phyloP scores from a whole-genome alignment of 441 rosid genomes.

The Adansonia gregorii region DNA sequence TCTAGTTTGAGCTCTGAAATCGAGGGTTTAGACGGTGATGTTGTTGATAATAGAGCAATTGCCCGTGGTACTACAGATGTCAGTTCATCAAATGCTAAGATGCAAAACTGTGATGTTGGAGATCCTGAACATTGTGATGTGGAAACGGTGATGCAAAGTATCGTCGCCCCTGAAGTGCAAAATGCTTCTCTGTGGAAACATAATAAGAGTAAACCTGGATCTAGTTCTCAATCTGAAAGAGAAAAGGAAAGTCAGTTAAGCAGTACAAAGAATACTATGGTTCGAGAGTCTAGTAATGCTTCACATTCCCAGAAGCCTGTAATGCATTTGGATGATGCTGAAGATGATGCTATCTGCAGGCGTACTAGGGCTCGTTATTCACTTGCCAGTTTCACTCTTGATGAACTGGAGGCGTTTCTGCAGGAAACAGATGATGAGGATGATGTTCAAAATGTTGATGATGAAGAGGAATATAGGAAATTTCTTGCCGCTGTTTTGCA shows the following conservation, averaged over 20 bases:
- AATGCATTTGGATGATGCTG: constrained; percentile 39
- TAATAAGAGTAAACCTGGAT: constrained; percentile 41
- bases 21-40: constrained; percentile 49
- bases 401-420: constrained; percentile 96
- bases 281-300: constrained; percentile 27
- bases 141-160: constrained; percentile 43
- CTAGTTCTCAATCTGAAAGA: constrained; percentile 30
- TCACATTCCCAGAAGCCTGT: constrained; percentile 26
- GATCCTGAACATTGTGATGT: constrained; percentile 51
- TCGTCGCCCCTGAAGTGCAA: constrained; percentile 32
- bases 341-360: constrained; percentile 86
- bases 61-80: constrained; percentile 23
- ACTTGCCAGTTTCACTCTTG: constrained; percentile 86
- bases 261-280: constrained; percentile 34
- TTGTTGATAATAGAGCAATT: constrained; percentile 32
- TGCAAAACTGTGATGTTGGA: constrained; percentile 38
- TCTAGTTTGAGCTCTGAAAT: constrained; percentile 89
- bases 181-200: constrained; percentile 21
- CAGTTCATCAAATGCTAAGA: constrained; percentile 32
- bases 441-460: constrained; percentile 81
- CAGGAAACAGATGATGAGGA: constrained; percentile 97
- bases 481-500: constrained; percentile 88
- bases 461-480: constrained; percentile 88
- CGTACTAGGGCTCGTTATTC: constrained; percentile 94
- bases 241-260: constrained; percentile 36